These are phyloP conservation scores for Primulina eburnea DNA, from an alignment of 257 asterid genomes.

Conservation along the genomic window DNA sequence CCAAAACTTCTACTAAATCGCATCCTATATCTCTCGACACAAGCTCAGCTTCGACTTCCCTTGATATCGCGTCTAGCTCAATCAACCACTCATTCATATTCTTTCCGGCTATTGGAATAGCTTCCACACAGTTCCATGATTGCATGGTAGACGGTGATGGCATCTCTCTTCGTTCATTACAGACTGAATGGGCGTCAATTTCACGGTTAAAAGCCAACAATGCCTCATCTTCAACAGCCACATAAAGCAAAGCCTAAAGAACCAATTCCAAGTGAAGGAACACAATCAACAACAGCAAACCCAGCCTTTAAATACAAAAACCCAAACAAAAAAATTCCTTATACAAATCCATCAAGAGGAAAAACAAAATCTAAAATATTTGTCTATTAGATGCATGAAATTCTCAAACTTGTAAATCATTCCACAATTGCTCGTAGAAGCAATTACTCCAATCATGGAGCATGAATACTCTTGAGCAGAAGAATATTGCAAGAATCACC, in stretches of 20 bases:
- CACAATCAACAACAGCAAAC: conserved; percentile 9
- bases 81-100: conserved; percentile 66
- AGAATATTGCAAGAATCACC: conserved; percentile 38
- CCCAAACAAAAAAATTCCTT: background rate
- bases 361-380: too few relatives aligned
- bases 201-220: conserved; percentile 65
- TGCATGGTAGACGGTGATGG: conserved; percentile 32
- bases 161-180: conserved; percentile 49
- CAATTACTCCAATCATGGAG: background rate
- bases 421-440: background rate
- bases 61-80: conserved; percentile 73
- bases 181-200: conserved; percentile 55
- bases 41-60: conserved; percentile 87
- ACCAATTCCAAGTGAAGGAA: background rate
- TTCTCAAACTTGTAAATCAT: background rate
- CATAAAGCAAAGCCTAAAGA: conserved; percentile 72
- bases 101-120: conserved; percentile 77
- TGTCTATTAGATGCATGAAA: background rate
- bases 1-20: conserved; percentile 69
- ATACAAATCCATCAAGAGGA: background rate
- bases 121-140: conserved; percentile 53
- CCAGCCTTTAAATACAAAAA: background rate
- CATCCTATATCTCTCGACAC: conserved; percentile 84
- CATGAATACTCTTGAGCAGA: conserved; percentile 15
- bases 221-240: conserved; percentile 86